These are phyloP conservation scores for Penicillium egyptiacum DNA, from an alignment of 495 filamentous ascomycete species.

Conservation along the genomic window DNA sequence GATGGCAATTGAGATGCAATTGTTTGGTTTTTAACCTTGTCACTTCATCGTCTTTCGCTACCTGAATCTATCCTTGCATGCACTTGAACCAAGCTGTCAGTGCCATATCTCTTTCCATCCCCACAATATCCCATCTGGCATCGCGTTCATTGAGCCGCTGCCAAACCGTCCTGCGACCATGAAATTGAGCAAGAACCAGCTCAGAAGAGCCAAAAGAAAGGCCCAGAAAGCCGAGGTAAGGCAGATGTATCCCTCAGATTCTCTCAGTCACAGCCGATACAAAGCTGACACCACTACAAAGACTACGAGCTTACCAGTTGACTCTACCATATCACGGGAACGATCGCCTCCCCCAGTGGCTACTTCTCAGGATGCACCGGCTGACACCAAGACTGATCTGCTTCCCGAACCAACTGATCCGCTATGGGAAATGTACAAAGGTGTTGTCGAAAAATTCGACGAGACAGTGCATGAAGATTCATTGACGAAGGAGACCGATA, in stretches of 20 bases:
- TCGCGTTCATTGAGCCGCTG: background rate
- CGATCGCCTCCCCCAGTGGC: slow-evolving; percentile 8
- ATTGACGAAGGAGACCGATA: slow-evolving; percentile 66
- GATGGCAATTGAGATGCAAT: background rate
- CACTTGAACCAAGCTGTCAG: background rate
- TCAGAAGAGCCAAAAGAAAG: slow-evolving; percentile 87
- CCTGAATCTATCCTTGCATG: background rate
- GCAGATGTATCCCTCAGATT: too few relatives aligned
- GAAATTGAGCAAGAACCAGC: slow-evolving; percentile 82
- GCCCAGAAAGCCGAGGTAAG: slow-evolving; percentile 58
- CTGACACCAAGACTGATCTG: slow-evolving; percentile 33
- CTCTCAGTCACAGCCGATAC: background rate
- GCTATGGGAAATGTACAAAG: slow-evolving; percentile 78
- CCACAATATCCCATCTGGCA: background rate
- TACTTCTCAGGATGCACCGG: slow-evolving; percentile 29
- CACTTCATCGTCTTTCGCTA: too few relatives aligned
- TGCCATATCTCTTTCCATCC: background rate
- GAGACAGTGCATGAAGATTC: slow-evolving; percentile 57
- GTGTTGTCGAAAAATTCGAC: slow-evolving; percentile 72
- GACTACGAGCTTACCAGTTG: slow-evolving; percentile 4
- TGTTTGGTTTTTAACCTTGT: background rate
- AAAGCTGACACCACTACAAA: slow-evolving; percentile 18
- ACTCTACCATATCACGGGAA: slow-evolving; percentile 4
- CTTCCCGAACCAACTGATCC: slow-evolving; percentile 67
- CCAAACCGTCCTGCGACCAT: slow-evolving; percentile 14